A percentile compares a stretch with the other conserved stretches of the same genome.
Evolutionary conservation across 306 rosid genomes (phyloP).

Genomic region (Ammopiptanthus mongolicus): DNA sequence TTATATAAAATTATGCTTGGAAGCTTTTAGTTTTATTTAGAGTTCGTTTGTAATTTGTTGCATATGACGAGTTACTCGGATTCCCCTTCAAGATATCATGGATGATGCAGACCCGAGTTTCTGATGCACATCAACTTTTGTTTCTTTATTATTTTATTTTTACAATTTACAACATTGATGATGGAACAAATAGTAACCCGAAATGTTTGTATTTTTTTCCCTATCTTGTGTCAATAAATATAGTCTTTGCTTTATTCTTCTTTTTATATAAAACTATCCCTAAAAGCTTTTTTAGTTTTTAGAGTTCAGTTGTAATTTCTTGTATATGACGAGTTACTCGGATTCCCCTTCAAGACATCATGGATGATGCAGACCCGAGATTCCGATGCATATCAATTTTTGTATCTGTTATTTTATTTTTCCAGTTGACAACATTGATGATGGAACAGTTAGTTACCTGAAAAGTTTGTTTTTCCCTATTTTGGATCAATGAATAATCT

Average conservation of each 20-base stretch:
- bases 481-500: no score
- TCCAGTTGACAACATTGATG: background rate
- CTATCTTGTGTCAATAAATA: background rate
- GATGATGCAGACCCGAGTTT: constrained; percentile 66
- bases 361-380: constrained; percentile 67
- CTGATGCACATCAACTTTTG: constrained; percentile 37
- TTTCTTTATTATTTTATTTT: background rate
- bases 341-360: constrained; percentile 68
- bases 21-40: background rate
- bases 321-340: constrained; percentile 54
- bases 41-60: background rate
- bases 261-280: no score
- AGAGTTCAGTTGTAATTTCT: background rate
- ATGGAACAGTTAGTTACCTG: background rate
- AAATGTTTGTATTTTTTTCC: background rate
- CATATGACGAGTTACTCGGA: constrained; percentile 58
- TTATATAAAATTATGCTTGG: background rate
- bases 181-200: background rate
- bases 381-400: constrained; percentile 41
- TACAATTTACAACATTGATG: background rate
- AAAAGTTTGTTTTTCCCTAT: background rate
- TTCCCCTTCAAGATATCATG: constrained; percentile 66
- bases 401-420: background rate
- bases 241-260: no score
- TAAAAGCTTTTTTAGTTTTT: no score